A percentile compares a stretch with the other conserved stretches of the same genome.
These are phyloP conservation scores for Pseudotsuga menziesii DNA, from an alignment of 75 land plant genomes.

Conservation along the genomic window DNA sequence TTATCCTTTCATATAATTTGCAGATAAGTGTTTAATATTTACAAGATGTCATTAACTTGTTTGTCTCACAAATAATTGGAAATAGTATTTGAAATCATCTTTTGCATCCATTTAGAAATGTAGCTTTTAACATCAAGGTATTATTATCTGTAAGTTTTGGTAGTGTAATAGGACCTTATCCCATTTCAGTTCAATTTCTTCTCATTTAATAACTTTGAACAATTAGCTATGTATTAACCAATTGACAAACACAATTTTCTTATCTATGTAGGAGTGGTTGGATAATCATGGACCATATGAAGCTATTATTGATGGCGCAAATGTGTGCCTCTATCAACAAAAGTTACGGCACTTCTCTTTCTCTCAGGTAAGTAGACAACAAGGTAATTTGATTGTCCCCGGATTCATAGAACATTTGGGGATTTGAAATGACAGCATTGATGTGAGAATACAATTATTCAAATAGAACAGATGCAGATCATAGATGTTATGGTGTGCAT, in stretches of 20 bases:
- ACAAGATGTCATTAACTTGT: neutral
- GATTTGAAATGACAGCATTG: neutral
- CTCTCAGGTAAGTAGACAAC: constrained; percentile 46
- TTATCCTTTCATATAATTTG: neutral
- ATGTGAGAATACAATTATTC: neutral
- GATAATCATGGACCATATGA: constrained; percentile 72
- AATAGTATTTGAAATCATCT: neutral
- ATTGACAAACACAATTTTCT: neutral
- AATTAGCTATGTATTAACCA: neutral
- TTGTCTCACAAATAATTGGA: neutral
- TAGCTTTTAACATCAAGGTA: no score
- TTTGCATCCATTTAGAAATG: no score
- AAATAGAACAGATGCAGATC: neutral
- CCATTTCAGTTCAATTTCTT: neutral
- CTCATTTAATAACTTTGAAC: neutral
- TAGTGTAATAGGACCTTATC: no score
- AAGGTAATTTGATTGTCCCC: no score
- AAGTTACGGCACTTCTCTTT: constrained; percentile 42
- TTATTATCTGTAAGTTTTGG: no score
- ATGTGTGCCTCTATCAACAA: constrained; percentile 41
- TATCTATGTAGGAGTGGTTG: constrained; percentile 72
- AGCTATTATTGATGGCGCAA: constrained; percentile 90
- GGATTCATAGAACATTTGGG: constrained; percentile 4
- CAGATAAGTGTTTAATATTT: neutral
- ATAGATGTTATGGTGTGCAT: neutral